Evolutionary conservation across 2,329 filamentous ascomycete species (phyloP).

Genomic region (Aplosporella prunicola): DNA sequence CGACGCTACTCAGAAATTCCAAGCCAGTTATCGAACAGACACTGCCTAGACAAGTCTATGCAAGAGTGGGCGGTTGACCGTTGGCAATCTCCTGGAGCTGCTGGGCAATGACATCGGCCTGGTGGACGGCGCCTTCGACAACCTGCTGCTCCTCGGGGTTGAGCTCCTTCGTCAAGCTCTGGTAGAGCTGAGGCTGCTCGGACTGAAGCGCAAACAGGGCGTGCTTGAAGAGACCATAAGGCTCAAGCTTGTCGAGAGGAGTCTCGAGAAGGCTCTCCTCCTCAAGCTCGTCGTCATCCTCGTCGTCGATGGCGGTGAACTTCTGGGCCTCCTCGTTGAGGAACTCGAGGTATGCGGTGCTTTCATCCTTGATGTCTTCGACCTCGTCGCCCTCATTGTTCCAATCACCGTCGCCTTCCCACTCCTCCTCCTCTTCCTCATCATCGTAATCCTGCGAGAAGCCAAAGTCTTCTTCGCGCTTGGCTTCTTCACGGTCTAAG

Average conservation of each 20-base stretch:
- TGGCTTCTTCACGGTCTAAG: constrained; percentile 79
- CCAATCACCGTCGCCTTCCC: constrained; percentile 67
- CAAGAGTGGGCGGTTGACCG: constrained; percentile 5
- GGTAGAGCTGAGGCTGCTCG: constrained; percentile 83
- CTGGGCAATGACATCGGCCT: constrained; percentile 51
- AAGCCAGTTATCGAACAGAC: background rate
- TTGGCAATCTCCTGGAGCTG: constrained; percentile 17
- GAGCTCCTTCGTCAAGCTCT: constrained; percentile 67
- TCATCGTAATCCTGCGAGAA: constrained; percentile 62
- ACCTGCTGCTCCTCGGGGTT: constrained; percentile 71
- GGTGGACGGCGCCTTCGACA: constrained; percentile 66
- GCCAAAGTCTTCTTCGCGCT: constrained; percentile 71
- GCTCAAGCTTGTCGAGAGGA: constrained; percentile 88
- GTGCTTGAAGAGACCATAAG: constrained; percentile 79
- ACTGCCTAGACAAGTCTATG: constrained; percentile 1
- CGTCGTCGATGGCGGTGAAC: constrained; percentile 62
- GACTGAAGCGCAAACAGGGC: constrained; percentile 82
- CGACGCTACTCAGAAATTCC: background rate
- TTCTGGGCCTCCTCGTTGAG: constrained; percentile 88
- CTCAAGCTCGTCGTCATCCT: constrained; percentile 82
- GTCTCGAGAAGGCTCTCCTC: constrained; percentile 90
- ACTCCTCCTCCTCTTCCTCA: constrained; percentile 73
- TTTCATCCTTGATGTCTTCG: constrained; percentile 73
- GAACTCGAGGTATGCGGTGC: constrained; percentile 90
- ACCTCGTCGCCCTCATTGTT: constrained; percentile 54